These are phyloP conservation scores for Aspergillus hiratsukae DNA, from an alignment of 2,329 filamentous ascomycete species.

Conservation along the genomic window DNA sequence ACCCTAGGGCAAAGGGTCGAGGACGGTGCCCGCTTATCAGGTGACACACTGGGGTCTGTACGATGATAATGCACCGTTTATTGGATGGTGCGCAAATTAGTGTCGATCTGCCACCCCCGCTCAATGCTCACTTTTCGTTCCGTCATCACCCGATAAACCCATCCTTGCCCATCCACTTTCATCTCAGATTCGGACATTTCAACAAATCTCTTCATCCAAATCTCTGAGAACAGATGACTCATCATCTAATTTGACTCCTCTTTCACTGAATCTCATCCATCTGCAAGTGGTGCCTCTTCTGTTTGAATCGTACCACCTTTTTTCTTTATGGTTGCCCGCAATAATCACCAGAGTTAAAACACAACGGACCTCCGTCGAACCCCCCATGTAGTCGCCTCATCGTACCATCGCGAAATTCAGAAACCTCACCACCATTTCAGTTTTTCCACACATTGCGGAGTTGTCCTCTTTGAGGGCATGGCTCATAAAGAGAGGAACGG, in stretches of 20 bases:
- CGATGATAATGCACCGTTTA: background rate
- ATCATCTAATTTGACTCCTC: background rate
- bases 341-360: background rate
- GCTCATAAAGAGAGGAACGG: slow-evolving; percentile 33
- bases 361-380: background rate
- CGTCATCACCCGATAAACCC: slow-evolving; percentile 10
- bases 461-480: slow-evolving; percentile 30
- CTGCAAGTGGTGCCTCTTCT: background rate
- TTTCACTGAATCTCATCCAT: background rate
- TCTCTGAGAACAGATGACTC: background rate
- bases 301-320: background rate
- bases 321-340: background rate
- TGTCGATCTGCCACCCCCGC: slow-evolving; percentile 9
- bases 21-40: background rate
- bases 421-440: background rate
- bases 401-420: background rate
- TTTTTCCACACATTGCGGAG: slow-evolving; percentile 9
- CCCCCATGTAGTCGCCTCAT: background rate
- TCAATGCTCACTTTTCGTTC: slow-evolving; percentile 4
- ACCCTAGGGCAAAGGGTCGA: background rate
- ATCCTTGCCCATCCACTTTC: slow-evolving; percentile 8
- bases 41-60: background rate
- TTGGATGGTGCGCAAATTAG: background rate
- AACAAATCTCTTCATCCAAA: background rate
- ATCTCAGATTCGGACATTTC: slow-evolving; percentile 4